Base-by-base conservation (phyloP, 202 grass and related monocot genomes). In the Schoenoplectus triqueter region DNA sequence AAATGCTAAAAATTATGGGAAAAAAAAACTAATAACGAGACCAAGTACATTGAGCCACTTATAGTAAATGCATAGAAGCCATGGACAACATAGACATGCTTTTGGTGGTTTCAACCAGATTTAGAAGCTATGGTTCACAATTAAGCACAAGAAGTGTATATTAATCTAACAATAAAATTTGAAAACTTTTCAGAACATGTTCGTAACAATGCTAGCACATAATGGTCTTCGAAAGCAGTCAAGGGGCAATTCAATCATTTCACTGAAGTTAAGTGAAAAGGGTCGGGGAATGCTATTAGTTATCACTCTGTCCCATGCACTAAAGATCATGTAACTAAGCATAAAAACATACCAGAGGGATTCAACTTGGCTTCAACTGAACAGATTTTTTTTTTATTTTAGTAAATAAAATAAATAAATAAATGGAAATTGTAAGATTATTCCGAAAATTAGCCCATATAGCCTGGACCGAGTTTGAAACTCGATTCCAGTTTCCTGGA, bases 321-420 rank as follows among this genome's bases (percentile, higher is more conserved):
- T 51, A 51, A 31, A 55, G 9, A 55, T 54, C 10, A 56, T 22
- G 73, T 15, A 77, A 77, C 52, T 40, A 78, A 78, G 74, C 56
- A 72, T 17, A 11, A 70, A 50, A 56, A 2, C 87, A 83, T 86
- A 99, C 96, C 81, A 85, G 91, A 83, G 64, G 88, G 87, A 80
- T 78, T 92, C 76, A 87, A 66, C 71, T 92, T 66, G 84, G 93
- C 90, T 57, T 99, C 31, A 31, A 31, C 31, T 31, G 31, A 31
- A 31, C 31, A 31, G 31, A 31, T 31, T 31, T 31, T 31, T 31
- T 31, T 0, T 31, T 31, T 31, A 31, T 31, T 31, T 31, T 31
- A 31, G 31, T 31, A 31, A 31, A 31, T 31, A 31, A 31, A 31
- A 31, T 31, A 31, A 31, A 31, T 31, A 31, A 31, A 31, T 31